Percentiles rank a stretch among this genome's conserved stretches.
phyloP scores from a whole-genome alignment of 208 protist species.

The Leishmania arabica region DNA sequence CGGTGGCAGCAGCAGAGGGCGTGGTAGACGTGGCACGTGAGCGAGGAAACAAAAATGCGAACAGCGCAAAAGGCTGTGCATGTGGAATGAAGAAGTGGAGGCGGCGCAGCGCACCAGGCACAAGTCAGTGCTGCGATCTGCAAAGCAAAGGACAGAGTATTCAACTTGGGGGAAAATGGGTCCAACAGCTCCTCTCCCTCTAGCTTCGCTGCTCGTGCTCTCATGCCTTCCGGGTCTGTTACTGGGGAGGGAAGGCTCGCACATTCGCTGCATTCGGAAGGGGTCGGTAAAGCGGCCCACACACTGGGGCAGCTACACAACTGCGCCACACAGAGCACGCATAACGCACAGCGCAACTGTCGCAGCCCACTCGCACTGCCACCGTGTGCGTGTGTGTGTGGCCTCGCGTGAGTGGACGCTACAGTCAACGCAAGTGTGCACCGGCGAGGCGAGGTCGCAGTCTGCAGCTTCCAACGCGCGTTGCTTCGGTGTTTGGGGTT shows the following conservation, averaged over 20 bases:
- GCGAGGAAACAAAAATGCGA: background rate
- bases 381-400: background rate
- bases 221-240: background rate
- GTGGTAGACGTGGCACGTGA: background rate
- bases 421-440: background rate
- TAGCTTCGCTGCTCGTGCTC: background rate
- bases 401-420: constrained; percentile 1
- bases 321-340: background rate
- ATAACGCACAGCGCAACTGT: background rate
- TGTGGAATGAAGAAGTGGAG: background rate
- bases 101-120: background rate
- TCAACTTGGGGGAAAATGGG: no score
- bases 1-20: background rate
- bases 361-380: background rate
- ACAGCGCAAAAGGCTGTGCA: background rate
- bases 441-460: background rate
- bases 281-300: constrained; percentile 3
- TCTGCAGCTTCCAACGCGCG: background rate
- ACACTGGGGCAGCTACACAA: background rate
- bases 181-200: background rate
- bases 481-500: background rate
- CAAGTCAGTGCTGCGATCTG: background rate
- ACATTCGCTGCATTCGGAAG: background rate
- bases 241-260: background rate
- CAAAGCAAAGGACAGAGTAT: background rate